Base-by-base conservation (phyloP, 2,329 filamentous ascomycete genomes). In the Colletotrichum scovillei region DNA sequence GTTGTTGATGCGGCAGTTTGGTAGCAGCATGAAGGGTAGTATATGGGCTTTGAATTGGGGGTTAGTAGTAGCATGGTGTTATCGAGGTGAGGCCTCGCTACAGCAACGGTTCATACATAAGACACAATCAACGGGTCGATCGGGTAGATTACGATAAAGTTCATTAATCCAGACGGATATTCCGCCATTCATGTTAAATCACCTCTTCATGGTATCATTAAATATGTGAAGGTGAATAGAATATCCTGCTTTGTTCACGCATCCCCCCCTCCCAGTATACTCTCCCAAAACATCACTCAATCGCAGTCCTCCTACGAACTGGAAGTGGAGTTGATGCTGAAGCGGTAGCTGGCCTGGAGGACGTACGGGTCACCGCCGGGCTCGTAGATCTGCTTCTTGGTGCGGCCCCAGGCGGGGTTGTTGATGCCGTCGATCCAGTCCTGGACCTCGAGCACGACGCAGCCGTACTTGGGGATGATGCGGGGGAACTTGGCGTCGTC, bases 341-440 rank as follows among this genome's bases (percentile, higher is more conserved):
- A 93, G 67, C 82, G 82, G 79, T 92, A 92, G 76, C 85, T 89
- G 4, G 90, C 90, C 82, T 90, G 86, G 75, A 92, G 82, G n/a
- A 90, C 86, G 78, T 90, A 92, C 3, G 89, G 89, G 74, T 88
- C 88, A 67, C 85, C 89, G 9, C 87, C 90, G 0, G 91, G 91
- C 35, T 83, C 86, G 77, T 84, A 92, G 73, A 93, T 84, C 79
- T 92, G 90, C 83, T 88, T 91, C 67, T 79, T 79, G 59, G 86
- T 83, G 68, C 95, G 90, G 72, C 91, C 91, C 96, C 96, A 98
- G 82, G 95, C 90, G 0, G 95, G 95, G 78, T 97, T 90, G 84
- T 98, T 98, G 84, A 98, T 97, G 30, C 89, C 95, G 80, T 97
- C 95, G 79, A 98, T 97, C 90, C 92, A 98, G 81, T 97, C 95